These are phyloP conservation scores for Phycomyces blakesleeanus DNA, from an alignment of 192 early-diverging fungal genomes.

Conservation along the genomic window DNA sequence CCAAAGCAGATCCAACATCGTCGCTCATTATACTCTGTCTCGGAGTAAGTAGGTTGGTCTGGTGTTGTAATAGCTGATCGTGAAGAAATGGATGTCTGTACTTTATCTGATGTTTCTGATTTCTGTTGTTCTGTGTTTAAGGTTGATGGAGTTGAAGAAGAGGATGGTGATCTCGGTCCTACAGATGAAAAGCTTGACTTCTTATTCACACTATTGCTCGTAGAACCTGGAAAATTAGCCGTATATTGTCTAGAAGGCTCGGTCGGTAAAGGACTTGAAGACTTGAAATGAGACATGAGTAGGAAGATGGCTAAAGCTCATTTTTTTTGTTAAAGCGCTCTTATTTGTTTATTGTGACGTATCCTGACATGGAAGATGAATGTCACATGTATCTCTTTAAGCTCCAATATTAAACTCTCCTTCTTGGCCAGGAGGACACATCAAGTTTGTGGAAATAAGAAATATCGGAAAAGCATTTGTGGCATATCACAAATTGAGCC, in stretches of 20 bases:
- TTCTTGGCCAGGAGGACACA: no score
- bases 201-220: not conserved
- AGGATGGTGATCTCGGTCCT: not conserved
- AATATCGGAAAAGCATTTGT: no score
- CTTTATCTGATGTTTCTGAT: slow-evolving; percentile 1
- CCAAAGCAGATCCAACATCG: slow-evolving; percentile 77
- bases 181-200: not conserved
- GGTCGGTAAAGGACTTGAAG: not conserved
- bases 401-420: no score
- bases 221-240: not conserved
- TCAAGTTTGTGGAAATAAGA: no score
- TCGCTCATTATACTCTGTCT: slow-evolving; percentile 24
- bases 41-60: not conserved
- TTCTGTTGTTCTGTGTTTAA: not conserved
- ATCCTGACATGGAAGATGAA: no score
- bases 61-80: slow-evolving; percentile 1
- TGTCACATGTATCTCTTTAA: no score
- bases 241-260: not conserved
- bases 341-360: not conserved
- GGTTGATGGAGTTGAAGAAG: not conserved
- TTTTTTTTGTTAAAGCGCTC: not conserved
- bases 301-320: not conserved
- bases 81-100: not conserved
- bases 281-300: not conserved
- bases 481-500: no score